Evolutionary conservation across 768 basidiomycete species (phyloP).

Genomic region (Hemileccinum rubropunctum): DNA sequence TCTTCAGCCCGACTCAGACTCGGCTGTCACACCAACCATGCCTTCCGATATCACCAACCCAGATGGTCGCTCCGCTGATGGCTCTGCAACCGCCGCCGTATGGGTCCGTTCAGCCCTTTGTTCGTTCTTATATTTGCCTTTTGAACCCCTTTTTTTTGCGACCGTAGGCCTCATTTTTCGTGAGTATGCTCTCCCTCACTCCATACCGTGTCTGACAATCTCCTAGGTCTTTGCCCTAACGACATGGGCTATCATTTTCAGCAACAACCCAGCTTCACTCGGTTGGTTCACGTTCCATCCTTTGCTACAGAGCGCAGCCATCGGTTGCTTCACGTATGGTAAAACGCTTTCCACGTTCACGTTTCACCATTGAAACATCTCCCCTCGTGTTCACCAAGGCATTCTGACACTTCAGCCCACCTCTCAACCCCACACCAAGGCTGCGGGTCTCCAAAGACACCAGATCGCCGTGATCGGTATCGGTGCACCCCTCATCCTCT

Average conservation of each 20-base stretch:
- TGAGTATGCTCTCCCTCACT: slow-evolving; percentile 5
- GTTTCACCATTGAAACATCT: too few species aligned
- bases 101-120: slow-evolving; percentile 32
- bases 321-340: slow-evolving; percentile 65
- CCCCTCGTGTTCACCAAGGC: slow-evolving; percentile 37
- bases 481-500: slow-evolving; percentile 54
- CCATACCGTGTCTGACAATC: slow-evolving; percentile 1
- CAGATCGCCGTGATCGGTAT: slow-evolving; percentile 56
- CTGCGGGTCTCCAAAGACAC: slow-evolving; percentile 66
- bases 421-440: slow-evolving; percentile 60
- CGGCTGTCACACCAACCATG: slow-evolving; percentile 18
- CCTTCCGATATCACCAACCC: slow-evolving; percentile 27
- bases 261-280: slow-evolving; percentile 40
- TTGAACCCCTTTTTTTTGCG: too few species aligned
- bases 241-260: slow-evolving; percentile 47
- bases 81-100: slow-evolving; percentile 31
- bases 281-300: slow-evolving; percentile 74
- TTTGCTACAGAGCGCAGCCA: slow-evolving; percentile 53
- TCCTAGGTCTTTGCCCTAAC: slow-evolving; percentile 39
- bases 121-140: neutral
- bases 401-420: slow-evolving; percentile 77
- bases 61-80: slow-evolving; percentile 41
- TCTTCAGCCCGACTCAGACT: slow-evolving; percentile 1
- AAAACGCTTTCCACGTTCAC: slow-evolving; percentile 1
- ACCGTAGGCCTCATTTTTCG: slow-evolving; percentile 15